phyloP scores from a whole-genome alignment of 768 basidiomycete genomes.

The Auricularia sp. region DNA sequence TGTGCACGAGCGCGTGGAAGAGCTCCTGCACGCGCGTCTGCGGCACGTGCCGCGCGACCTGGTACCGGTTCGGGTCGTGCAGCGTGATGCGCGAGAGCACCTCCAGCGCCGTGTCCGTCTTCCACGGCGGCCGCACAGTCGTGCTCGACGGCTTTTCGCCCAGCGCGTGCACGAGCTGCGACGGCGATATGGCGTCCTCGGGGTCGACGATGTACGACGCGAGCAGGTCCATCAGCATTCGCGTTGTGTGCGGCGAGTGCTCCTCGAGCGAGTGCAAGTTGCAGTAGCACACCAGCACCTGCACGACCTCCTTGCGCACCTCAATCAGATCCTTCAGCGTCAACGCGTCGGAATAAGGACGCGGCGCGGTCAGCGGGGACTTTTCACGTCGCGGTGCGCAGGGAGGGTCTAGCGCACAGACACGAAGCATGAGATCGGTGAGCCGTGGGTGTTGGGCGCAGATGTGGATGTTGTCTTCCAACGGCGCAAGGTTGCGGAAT shows the following conservation, averaged over 20 bases:
- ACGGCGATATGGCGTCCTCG: slow-evolving; percentile 52
- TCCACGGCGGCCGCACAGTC: slow-evolving; percentile 42
- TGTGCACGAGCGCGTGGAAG: slow-evolving; percentile 63
- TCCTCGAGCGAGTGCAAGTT: slow-evolving; percentile 36
- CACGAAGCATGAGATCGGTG: slow-evolving; percentile 54
- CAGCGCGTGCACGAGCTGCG: slow-evolving; percentile 43
- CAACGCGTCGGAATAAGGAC: slow-evolving; percentile 45
- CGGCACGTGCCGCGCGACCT: slow-evolving; percentile 54
- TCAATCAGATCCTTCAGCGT: slow-evolving; percentile 62
- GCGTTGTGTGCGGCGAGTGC: slow-evolving; percentile 28
- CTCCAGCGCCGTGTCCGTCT: slow-evolving; percentile 72
- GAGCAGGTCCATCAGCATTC: slow-evolving; percentile 54
- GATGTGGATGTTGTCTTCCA: slow-evolving; percentile 57
- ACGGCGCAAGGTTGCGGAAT: slow-evolving; percentile 75
- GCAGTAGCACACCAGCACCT: slow-evolving; percentile 53
- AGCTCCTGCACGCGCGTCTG: slow-evolving; percentile 46
- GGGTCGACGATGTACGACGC: slow-evolving; percentile 70
- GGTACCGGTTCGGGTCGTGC: slow-evolving; percentile 65
- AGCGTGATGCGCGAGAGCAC: slow-evolving; percentile 72
- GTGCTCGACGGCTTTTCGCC: slow-evolving; percentile 29
- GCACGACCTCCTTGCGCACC: slow-evolving; percentile 57
- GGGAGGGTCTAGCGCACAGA: slow-evolving; percentile 39
- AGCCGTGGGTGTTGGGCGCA: slow-evolving; percentile 56
- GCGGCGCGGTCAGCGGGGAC: slow-evolving; percentile 2
- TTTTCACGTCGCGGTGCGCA: neutral